Percentiles rank a stretch among this genome's conserved stretches.
phyloP scores from a whole-genome alignment of 371 early-diverging fungal genomes.

The Rhizopus sp. region DNA sequence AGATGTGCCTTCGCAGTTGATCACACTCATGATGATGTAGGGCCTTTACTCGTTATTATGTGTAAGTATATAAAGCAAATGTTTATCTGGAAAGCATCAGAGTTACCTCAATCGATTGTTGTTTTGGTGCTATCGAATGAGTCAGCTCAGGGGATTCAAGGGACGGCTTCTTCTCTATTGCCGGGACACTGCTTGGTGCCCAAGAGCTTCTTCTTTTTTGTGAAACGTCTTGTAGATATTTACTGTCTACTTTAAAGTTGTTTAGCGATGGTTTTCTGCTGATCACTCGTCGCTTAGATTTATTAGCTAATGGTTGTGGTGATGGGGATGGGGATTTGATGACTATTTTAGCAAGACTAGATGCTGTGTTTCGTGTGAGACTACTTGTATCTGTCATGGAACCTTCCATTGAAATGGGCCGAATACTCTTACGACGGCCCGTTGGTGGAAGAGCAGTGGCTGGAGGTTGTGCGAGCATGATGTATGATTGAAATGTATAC shows the following conservation, averaged over 20 bases:
- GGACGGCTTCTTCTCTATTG: not conserved
- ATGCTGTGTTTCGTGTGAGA: conserved; percentile 24
- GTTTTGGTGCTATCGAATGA: not conserved
- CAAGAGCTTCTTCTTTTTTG: conserved; percentile 15
- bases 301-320: not conserved
- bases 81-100: not conserved
- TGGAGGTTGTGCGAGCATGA: not conserved
- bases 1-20: conserved; percentile 18
- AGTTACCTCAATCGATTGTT: conserved; percentile 12
- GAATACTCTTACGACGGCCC: not conserved
- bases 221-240: too few species aligned
- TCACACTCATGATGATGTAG: conserved; percentile 7
- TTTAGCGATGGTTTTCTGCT: conserved; percentile 2
- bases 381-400: not conserved
- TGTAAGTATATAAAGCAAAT: not conserved
- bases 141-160: conserved; percentile 9
- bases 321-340: not conserved
- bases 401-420: not conserved
- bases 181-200: not conserved
- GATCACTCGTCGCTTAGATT: not conserved
- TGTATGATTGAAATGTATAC: not conserved
- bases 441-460: not conserved
- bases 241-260: not conserved
- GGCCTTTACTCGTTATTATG: not conserved
- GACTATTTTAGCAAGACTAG: conserved; percentile 23